These are phyloP conservation scores for Monosporozyma solicola DNA, from an alignment of 805 yeast genomes.

Conservation along the genomic window DNA sequence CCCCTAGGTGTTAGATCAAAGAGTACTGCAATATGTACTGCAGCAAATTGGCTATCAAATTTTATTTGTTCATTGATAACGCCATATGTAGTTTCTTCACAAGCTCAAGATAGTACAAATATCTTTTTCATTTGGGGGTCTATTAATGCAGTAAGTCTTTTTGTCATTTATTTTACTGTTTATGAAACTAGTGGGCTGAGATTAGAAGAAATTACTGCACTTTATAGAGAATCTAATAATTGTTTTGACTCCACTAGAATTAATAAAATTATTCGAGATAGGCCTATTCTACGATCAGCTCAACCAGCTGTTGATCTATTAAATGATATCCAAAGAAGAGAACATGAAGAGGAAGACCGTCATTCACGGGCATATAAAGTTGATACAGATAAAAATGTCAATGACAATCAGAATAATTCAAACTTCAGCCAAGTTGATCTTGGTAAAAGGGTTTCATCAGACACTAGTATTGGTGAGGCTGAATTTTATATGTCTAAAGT, in stretches of 20 bases:
- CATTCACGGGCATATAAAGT: not conserved
- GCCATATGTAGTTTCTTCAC: slow-evolving; percentile 56
- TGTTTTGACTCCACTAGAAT: slow-evolving; percentile 45
- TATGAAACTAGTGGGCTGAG: slow-evolving; percentile 75
- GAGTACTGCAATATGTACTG: slow-evolving; percentile 66
- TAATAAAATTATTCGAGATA: slow-evolving; percentile 20
- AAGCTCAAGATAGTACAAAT: slow-evolving; percentile 58
- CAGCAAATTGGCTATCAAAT: slow-evolving; percentile 77
- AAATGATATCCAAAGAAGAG: slow-evolving; percentile 5
- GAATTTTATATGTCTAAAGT: not conserved
- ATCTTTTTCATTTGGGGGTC: slow-evolving; percentile 80
- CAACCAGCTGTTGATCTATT: slow-evolving; percentile 6
- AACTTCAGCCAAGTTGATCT: not conserved
- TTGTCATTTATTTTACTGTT: slow-evolving; percentile 56
- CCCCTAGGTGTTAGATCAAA: slow-evolving; percentile 68
- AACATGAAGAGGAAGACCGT: not conserved
- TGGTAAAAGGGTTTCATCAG: not conserved
- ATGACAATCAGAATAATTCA: not conserved
- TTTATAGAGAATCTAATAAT: slow-evolving; percentile 52
- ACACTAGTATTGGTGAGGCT: not conserved
- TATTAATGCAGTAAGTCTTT: slow-evolving; percentile 47
- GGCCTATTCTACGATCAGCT: slow-evolving; percentile 5
- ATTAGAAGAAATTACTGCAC: slow-evolving; percentile 72
- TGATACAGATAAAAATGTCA: not conserved
- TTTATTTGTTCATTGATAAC: slow-evolving; percentile 67